Conservation (phyloP, 768 basidiomycete genomes). For the Mycena sanguinolenta region DNA sequence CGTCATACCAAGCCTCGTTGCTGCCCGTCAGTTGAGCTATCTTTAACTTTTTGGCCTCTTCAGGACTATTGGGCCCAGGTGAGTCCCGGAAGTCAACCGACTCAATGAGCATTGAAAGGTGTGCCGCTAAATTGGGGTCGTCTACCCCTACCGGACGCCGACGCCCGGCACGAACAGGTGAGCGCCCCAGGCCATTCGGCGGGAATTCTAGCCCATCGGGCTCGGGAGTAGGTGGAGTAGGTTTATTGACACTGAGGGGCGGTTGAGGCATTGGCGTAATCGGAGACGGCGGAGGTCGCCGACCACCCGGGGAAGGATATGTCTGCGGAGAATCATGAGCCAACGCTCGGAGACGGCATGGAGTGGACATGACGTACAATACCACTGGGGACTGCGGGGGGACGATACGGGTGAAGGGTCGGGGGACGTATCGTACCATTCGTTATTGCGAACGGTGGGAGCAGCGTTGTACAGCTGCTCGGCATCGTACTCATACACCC, state of each 20-base stretch:
- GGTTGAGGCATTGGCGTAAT: slow-evolving; percentile 55
- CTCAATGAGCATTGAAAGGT: slow-evolving; percentile 54
- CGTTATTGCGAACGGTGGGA: slow-evolving; percentile 48
- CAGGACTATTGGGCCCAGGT: slow-evolving; percentile 44
- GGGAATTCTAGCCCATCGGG: slow-evolving; percentile 35
- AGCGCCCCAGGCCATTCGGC: slow-evolving; percentile 38
- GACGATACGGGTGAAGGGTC: slow-evolving; percentile 32
- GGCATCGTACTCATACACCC: slow-evolving; percentile 62
- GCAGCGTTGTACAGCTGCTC: slow-evolving; percentile 59
- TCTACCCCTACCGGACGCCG: slow-evolving; percentile 56
- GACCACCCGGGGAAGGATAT: slow-evolving; percentile 29
- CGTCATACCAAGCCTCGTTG: slow-evolving; percentile 56
- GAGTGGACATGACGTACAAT: slow-evolving; percentile 8
- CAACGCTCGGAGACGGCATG: not conserved
- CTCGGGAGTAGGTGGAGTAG: slow-evolving; percentile 50
- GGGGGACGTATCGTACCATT: slow-evolving; percentile 42
- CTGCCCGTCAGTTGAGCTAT: slow-evolving; percentile 56
- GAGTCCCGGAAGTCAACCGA: slow-evolving; percentile 49
- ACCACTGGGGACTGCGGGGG: slow-evolving; percentile 21
- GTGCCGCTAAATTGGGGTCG: slow-evolving; percentile 48
- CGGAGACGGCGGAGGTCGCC: slow-evolving; percentile 55
- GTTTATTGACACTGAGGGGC: slow-evolving; percentile 45
- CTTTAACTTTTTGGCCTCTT: slow-evolving; percentile 47
- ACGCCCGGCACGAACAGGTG: slow-evolving; percentile 45
- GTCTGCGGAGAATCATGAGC: slow-evolving; percentile 27